phyloP scores from a whole-genome alignment of 176 grass and related monocot species.

The Zoysia japonica region DNA sequence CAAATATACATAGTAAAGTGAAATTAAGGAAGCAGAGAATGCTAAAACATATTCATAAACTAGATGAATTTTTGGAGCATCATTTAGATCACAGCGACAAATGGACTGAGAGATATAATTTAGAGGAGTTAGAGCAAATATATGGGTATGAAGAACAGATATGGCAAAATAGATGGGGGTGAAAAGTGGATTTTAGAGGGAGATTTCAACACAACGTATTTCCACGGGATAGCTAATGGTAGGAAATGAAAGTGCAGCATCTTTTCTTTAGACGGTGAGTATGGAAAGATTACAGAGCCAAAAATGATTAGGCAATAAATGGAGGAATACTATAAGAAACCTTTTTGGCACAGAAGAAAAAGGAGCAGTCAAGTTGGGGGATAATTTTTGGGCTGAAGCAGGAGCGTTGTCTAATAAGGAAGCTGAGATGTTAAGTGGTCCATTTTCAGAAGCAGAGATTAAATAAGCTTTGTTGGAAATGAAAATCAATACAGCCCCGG shows the following conservation, averaged over 20 bases:
- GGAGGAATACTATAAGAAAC: background rate
- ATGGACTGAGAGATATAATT: background rate
- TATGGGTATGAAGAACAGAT: background rate
- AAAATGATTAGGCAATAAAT: background rate
- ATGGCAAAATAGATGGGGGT: background rate
- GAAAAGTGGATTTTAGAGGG: background rate
- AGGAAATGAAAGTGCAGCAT: background rate
- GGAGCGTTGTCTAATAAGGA: background rate
- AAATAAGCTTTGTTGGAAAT: background rate
- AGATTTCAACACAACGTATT: background rate
- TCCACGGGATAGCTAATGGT: background rate
- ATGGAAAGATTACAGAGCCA: background rate
- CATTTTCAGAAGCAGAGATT: background rate
- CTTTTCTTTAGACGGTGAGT: background rate
- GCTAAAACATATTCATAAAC: no score
- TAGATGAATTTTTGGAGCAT: no score
- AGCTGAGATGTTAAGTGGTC: background rate
- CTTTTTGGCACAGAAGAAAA: background rate
- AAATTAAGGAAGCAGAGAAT: no score
- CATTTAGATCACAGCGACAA: no score
- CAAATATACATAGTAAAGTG: no score
- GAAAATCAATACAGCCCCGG: background rate
- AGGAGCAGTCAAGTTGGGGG: rapidly evolving
- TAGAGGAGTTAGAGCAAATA: background rate
- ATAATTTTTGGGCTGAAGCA: background rate